Conservation (phyloP, 148 eudicot genomes). For the Rhododendron mucronatum region DNA sequence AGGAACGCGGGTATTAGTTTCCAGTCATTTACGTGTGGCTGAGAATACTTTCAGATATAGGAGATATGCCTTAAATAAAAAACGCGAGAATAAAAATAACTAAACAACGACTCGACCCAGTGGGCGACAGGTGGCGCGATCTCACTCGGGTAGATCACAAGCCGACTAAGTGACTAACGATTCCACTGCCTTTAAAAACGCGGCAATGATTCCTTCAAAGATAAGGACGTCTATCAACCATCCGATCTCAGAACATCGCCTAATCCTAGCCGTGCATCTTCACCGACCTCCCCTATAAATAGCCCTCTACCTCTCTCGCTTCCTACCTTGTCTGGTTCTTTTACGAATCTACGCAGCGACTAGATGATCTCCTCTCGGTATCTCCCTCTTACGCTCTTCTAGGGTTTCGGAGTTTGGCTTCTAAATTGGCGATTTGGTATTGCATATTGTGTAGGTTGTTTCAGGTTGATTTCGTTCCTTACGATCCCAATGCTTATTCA, state of each 20-base stretch:
- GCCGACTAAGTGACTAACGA: background rate
- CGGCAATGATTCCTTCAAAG: background rate
- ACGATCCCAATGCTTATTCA: background rate
- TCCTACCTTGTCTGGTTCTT: background rate
- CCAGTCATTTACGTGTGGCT: too few species aligned
- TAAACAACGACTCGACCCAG: background rate
- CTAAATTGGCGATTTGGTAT: background rate
- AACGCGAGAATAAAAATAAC: background rate
- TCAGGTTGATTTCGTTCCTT: background rate
- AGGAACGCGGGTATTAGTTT: too few species aligned
- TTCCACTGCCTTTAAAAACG: background rate
- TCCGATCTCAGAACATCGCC: background rate
- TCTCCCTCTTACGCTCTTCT: background rate
- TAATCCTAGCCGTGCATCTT: background rate
- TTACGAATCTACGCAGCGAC: background rate
- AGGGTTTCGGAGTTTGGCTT: background rate
- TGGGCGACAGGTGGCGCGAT: background rate
- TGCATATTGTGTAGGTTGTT: background rate
- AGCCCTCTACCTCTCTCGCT: background rate
- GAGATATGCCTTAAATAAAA: too few species aligned
- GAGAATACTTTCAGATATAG: too few species aligned
- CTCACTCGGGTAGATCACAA: background rate
- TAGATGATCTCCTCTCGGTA: too few species aligned
- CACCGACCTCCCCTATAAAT: background rate
- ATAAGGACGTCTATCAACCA: background rate